Conservation (phyloP, 345 rosid species). For the Aquilaria malaccensis region DNA sequence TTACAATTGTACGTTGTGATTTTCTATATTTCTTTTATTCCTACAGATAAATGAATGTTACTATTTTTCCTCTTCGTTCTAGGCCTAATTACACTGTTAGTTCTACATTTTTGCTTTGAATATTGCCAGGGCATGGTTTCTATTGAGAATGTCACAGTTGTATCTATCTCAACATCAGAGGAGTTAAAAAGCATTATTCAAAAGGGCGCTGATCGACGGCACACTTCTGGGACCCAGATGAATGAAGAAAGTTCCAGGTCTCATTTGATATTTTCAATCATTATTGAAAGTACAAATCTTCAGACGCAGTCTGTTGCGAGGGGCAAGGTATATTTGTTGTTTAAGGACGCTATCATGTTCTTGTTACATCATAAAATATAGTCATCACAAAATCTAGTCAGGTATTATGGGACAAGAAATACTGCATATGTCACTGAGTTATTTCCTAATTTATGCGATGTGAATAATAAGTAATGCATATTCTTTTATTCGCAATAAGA, state of each 20-base stretch:
- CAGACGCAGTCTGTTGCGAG: conserved; percentile 86
- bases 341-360: not conserved
- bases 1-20: not conserved
- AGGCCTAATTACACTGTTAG: conserved; percentile 6
- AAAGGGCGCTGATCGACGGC: conserved; percentile 78
- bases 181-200: conserved; percentile 65
- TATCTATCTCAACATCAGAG: conserved; percentile 64
- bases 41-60: no score
- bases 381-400: no score
- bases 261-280: conserved; percentile 79
- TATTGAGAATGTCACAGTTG: conserved; percentile 75
- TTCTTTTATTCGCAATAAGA: no score
- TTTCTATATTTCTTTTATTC: not conserved
- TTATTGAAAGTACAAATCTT: conserved; percentile 91
- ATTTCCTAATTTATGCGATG: no score
- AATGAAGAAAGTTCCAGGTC: conserved; percentile 97
- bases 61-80: not conserved
- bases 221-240: conserved; percentile 90
- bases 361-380: conserved; percentile 5
- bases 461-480: no score
- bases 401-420: no score
- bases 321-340: conserved; percentile 60
- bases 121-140: conserved; percentile 79
- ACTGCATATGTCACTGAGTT: no score
- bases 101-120: conserved; percentile 7